Evolutionary conservation across 2,329 filamentous ascomycete species (phyloP).

Genomic region (Pyricularia grisea): DNA sequence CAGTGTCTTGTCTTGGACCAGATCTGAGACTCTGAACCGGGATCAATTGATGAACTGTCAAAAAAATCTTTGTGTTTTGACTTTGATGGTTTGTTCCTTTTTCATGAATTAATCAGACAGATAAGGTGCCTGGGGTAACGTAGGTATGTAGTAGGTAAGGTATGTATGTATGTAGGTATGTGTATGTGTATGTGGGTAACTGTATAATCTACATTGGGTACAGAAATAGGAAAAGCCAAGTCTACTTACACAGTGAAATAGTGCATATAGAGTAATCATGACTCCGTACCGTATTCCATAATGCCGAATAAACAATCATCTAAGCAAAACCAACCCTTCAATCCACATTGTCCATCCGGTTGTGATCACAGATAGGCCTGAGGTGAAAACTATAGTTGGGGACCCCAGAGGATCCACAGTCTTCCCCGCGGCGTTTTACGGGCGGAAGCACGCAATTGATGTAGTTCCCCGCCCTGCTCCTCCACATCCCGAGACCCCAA

Average conservation of each 20-base stretch:
- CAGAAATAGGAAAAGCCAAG: no score
- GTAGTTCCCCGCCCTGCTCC: background rate
- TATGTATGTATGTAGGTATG: no score
- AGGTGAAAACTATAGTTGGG: background rate
- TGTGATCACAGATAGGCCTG: no score
- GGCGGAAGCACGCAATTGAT: background rate
- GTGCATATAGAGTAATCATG: background rate
- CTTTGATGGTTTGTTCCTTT: background rate
- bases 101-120: no score
- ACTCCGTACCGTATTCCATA: background rate
- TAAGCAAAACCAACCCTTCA: background rate
- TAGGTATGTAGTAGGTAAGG: no score
- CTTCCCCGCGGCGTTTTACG: background rate
- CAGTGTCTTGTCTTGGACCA: background rate
- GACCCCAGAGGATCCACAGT: background rate
- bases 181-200: no score
- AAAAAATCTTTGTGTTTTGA: background rate
- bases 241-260: no score
- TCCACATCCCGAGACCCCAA: background rate
- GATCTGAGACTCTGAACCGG: background rate
- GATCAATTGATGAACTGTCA: background rate
- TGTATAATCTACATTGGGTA: no score
- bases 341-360: no score
- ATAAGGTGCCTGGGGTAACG: no score
- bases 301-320: background rate